Percentiles rank a stretch among this genome's conserved stretches.
phyloP scores from a whole-genome alignment of 306 rosid genomes.

The Psophocarpus tetragonolobus region DNA sequence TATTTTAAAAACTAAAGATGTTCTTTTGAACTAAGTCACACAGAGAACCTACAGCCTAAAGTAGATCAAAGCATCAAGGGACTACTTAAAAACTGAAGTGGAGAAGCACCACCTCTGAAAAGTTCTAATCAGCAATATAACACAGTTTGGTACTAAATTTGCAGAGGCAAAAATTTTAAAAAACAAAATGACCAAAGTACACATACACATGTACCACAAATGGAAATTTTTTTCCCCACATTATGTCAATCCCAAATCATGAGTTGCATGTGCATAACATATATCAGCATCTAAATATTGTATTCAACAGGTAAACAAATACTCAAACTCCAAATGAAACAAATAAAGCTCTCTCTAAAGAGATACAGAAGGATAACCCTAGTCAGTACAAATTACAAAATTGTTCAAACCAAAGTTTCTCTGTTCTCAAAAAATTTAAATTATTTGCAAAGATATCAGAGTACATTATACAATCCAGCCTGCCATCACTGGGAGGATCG shows the following conservation, averaged over 20 bases:
- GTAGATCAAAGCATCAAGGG: background rate
- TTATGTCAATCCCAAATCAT: background rate
- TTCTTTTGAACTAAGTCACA: slow-evolving; percentile 8
- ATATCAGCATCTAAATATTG: background rate
- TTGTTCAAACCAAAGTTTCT: background rate
- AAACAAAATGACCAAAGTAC: background rate
- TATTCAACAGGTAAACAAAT: slow-evolving; percentile 3
- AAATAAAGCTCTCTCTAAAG: slow-evolving; percentile 9
- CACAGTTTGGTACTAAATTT: background rate
- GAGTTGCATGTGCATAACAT: background rate
- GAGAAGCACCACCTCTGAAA: background rate
- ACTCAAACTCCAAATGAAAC: slow-evolving; percentile 3
- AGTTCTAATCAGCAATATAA: slow-evolving; percentile 8
- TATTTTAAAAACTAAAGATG: background rate
- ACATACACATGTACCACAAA: slow-evolving; percentile 1
- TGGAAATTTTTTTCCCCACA: slow-evolving; percentile 5
- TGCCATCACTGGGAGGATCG: too few relatives aligned
- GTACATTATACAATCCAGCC: too few relatives aligned
- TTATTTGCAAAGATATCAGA: slow-evolving; percentile 9
- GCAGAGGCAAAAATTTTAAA: slow-evolving; percentile 4
- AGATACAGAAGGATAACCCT: background rate
- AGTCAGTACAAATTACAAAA: background rate
- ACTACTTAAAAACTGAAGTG: background rate
- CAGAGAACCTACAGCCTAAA: slow-evolving; percentile 24
- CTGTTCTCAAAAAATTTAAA: slow-evolving; percentile 10